Conservation (phyloP, 257 asterid genomes). For the Solanum chaucha region DNA sequence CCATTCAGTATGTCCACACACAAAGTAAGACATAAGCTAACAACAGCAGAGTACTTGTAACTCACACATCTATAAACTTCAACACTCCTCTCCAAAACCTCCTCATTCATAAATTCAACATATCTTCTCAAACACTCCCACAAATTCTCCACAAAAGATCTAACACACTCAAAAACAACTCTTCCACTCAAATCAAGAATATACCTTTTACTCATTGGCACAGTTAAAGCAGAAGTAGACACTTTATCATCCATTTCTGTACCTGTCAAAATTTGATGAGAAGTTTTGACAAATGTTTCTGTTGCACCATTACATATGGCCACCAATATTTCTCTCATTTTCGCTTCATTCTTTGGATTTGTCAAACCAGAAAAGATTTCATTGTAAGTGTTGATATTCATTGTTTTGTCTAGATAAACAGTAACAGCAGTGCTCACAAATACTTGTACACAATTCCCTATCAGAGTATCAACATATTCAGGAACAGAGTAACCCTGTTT, state of each 20-base stretch:
- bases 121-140: conserved; percentile 17
- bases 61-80: conserved; percentile 30
- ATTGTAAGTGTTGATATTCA: conserved; percentile 42
- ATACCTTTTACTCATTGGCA: conserved; percentile 30
- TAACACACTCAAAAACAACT: conserved; percentile 42
- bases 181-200: conserved; percentile 39
- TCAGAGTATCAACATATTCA: conserved; percentile 25
- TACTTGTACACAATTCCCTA: conserved; percentile 37
- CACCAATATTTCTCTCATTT: conserved; percentile 36
- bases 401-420: conserved; percentile 53
- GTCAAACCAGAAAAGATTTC: conserved; percentile 60
- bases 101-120: conserved; percentile 16
- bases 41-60: conserved; percentile 34
- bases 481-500: not conserved
- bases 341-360: conserved; percentile 51
- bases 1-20: conserved; percentile 53
- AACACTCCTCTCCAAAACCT: conserved; percentile 37
- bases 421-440: conserved; percentile 61
- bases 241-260: not conserved
- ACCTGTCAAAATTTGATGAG: conserved; percentile 27
- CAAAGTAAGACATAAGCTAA: conserved; percentile 40
- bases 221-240: conserved; percentile 21
- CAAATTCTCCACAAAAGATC: conserved; percentile 46
- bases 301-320: conserved; percentile 45
- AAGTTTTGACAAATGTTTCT: conserved; percentile 47